phyloP scores from a whole-genome alignment of 768 basidiomycete genomes.

The Mycena galopus region DNA sequence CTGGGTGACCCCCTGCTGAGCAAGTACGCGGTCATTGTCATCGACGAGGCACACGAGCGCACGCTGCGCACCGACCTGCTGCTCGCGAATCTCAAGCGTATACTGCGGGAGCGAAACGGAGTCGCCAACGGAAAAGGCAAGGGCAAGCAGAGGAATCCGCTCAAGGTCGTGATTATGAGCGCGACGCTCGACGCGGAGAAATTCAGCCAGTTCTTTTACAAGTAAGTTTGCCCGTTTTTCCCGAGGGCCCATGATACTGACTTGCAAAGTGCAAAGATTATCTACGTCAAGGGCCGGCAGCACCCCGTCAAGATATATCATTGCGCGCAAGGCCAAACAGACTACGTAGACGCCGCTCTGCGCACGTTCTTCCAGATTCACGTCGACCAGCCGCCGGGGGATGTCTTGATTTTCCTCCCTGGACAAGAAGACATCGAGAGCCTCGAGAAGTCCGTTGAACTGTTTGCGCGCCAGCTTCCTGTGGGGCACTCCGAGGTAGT shows the following conservation, averaged over 20 bases:
- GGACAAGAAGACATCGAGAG: constrained; percentile 98
- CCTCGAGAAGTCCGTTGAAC: constrained; percentile 79
- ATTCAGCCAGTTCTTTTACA: constrained; percentile 88
- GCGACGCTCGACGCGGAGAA: constrained; percentile 97
- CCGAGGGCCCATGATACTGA: neutral
- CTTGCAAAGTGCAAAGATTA: constrained; percentile 77
- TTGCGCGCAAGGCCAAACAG: constrained; percentile 76
- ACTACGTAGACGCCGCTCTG: constrained; percentile 91
- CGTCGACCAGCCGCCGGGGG: constrained; percentile 81
- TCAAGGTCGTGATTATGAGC: constrained; percentile 97
- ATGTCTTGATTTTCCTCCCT: constrained; percentile 94
- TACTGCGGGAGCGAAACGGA: constrained; percentile 75
- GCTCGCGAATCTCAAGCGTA: constrained; percentile 90
- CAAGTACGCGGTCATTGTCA: constrained; percentile 88
- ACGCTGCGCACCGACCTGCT: constrained; percentile 94
- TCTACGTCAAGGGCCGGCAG: constrained; percentile 95
- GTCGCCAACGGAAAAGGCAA: constrained; percentile 61
- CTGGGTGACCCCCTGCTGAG: constrained; percentile 82
- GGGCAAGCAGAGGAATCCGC: constrained; percentile 66
- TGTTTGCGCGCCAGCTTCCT: constrained; percentile 79
- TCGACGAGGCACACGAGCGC: constrained; percentile 98
- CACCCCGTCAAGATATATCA: constrained; percentile 91
- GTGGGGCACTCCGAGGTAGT: constrained; percentile 68
- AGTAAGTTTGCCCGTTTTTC: constrained; percentile 65
- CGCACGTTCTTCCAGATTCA: constrained; percentile 97